Conservation (phyloP, 139 green algal species). For the Deuterostichococcus epilithicus region DNA sequence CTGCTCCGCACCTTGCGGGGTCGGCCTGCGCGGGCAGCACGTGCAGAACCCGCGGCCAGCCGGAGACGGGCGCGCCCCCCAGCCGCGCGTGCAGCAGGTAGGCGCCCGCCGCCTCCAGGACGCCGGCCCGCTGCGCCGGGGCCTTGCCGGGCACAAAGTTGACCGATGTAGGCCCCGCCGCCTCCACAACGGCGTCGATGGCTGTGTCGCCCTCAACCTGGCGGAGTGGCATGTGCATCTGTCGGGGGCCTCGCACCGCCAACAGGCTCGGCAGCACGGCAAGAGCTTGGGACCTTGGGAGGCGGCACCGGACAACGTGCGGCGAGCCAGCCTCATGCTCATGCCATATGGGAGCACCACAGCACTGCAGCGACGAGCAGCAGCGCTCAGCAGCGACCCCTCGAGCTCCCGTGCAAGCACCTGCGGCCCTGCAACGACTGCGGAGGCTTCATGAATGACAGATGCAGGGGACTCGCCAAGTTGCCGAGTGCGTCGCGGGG, state of each 20-base stretch:
- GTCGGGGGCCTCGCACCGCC: too few relatives aligned
- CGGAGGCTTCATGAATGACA: too few relatives aligned
- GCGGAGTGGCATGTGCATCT: too few relatives aligned
- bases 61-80: not conserved
- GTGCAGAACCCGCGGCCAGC: slow-evolving; percentile 4
- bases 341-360: too few relatives aligned
- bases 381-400: too few relatives aligned
- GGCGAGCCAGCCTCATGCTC: too few relatives aligned
- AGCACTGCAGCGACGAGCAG: too few relatives aligned
- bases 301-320: too few relatives aligned
- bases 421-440: too few relatives aligned
- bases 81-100: slow-evolving; percentile 13
- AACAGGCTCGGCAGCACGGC: too few relatives aligned
- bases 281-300: too few relatives aligned
- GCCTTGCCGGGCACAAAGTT: not conserved
- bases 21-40: not conserved
- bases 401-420: too few relatives aligned
- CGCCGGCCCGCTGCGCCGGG: not conserved
- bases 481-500: not conserved
- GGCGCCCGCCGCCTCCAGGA: not conserved
- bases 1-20: not conserved
- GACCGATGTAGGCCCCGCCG: not conserved
- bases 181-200: not conserved
- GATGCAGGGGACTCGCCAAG: not conserved
- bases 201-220: not conserved